Base-by-base conservation (phyloP, 257 asterid species). In the Ajuga chamaepitys region DNA sequence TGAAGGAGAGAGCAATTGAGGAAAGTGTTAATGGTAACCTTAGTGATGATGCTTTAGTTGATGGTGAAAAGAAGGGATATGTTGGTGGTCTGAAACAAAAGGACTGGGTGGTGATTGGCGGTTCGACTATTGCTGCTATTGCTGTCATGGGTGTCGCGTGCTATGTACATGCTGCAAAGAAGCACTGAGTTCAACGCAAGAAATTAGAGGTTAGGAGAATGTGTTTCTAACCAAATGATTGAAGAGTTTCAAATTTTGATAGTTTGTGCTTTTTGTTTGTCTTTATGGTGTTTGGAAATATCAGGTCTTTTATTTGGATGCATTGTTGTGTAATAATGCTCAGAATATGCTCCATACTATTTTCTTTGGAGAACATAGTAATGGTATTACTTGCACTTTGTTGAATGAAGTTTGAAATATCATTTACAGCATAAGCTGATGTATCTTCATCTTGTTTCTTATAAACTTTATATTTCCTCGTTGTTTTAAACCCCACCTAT, bases 221-320 rank as follows among this genome's bases (percentile, higher is more conserved):
- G 58, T 46, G 54, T 74, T 71, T 74, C 75, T 80, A 66, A 70
- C 74, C 70, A 25, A 30, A 64, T 38, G 66, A 48, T n/a, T 51
- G 70, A 45, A 26, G 75, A 73, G 68, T 71, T 69, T 75, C 83
- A 75, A 30, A 63, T 88, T 88, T 88, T 88, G 95, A 70, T 78
- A 75, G 77, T 9, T 66, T 66, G 52, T 41, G 45, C 26, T 52
- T 70, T 70, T 58, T 63, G 74, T 62, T 75, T 73, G 66, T 64
- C 28, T 54, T 72, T 74, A 48, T 67, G 57, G 30, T 52, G 77
- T 57, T 64, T 82, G 60, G 69, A 68, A 38, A 68, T 9, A 58
- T 64, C 64, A 54, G 38, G 37, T 24, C 52, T 30, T 59, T 34
- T 58, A 55, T 64, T 69, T 68, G 47, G 68, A 68, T 64, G 65